A percentile compares a stretch with the other conserved stretches of the same genome.
Conservation (phyloP, 805 yeast genomes). For the Metschnikowia reukaufii region DNA sequence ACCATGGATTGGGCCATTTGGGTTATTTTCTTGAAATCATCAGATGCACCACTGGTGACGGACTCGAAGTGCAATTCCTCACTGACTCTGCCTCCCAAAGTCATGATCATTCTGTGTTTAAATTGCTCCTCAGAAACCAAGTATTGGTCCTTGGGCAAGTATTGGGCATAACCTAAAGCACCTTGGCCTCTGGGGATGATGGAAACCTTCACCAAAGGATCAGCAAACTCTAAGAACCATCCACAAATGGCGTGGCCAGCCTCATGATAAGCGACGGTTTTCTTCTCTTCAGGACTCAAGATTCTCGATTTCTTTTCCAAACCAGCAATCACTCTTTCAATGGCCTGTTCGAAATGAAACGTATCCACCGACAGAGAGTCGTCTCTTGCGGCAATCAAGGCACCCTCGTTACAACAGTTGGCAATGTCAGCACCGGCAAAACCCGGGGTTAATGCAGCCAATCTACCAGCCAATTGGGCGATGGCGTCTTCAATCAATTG, state of each 20-base stretch:
- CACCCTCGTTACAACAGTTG: slow-evolving; percentile 96
- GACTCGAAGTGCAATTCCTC: slow-evolving; percentile 90
- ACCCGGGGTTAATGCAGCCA: slow-evolving; percentile 96
- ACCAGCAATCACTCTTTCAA: slow-evolving; percentile 96
- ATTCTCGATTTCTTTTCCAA: slow-evolving; percentile 86
- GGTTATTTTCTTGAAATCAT: slow-evolving; percentile 95
- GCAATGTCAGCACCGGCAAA: slow-evolving; percentile 99
- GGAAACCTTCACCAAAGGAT: slow-evolving; percentile 91
- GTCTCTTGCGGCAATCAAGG: slow-evolving; percentile 90
- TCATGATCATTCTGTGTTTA: slow-evolving; percentile 91
- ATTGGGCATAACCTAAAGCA: slow-evolving; percentile 96
- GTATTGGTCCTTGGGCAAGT: slow-evolving; percentile 89
- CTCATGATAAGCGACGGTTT: slow-evolving; percentile 93
- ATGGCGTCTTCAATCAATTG: slow-evolving; percentile 31
- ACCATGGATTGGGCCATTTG: slow-evolving; percentile 94
- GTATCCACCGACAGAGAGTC: slow-evolving; percentile 69
- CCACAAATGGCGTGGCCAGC: slow-evolving; percentile 99
- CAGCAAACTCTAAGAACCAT: slow-evolving; percentile 89
- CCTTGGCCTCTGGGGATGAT: slow-evolving; percentile 97
- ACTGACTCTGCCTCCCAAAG: slow-evolving; percentile 94
- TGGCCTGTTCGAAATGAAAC: slow-evolving; percentile 89
- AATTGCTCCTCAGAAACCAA: slow-evolving; percentile 75
- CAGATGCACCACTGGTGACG: slow-evolving; percentile 96
- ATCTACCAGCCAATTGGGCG: slow-evolving; percentile 68
- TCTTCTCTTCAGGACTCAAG: slow-evolving; percentile 81